Evolutionary conservation across 257 asterid genomes (phyloP).

Genomic region (Solanum peruvianum): DNA sequence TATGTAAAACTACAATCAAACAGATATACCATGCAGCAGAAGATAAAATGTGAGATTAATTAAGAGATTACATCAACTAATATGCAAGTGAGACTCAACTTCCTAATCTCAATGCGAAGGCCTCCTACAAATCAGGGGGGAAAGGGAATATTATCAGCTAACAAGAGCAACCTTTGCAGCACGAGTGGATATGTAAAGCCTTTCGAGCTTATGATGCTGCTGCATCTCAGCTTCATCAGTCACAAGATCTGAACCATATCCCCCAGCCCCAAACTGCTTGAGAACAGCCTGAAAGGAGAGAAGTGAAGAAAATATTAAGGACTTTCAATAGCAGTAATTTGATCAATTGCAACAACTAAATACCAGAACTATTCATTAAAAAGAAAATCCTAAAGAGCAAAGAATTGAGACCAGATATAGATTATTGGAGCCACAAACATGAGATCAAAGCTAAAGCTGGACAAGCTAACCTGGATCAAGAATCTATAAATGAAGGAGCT

Average conservation of each 20-base stretch:
- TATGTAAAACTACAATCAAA: background rate
- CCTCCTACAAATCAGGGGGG: background rate
- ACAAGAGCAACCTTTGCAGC: slow-evolving; percentile 68
- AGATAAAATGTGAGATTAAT: background rate
- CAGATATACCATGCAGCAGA: background rate
- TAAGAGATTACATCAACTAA: background rate
- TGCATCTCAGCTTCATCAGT: slow-evolving; percentile 77
- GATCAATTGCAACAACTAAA: background rate
- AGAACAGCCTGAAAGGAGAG: slow-evolving; percentile 64
- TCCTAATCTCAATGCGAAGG: background rate
- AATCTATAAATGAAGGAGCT: background rate
- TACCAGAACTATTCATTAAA: background rate
- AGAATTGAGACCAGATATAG: background rate
- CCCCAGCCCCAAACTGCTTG: slow-evolving; percentile 84
- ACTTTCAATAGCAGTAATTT: background rate
- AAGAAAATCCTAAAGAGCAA: background rate
- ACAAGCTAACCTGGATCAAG: background rate
- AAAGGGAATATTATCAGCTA: background rate
- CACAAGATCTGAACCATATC: slow-evolving; percentile 64
- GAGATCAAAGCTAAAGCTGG: background rate
- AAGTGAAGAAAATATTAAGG: background rate
- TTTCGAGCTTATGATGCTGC: slow-evolving; percentile 97
- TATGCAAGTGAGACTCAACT: background rate
- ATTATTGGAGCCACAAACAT: background rate
- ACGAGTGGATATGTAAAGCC: slow-evolving; percentile 92